Evolutionary conservation across 805 yeast species (phyloP), one percentile per base, ranked within the genome.

Genomic region (Candida bentonensis): DNA sequence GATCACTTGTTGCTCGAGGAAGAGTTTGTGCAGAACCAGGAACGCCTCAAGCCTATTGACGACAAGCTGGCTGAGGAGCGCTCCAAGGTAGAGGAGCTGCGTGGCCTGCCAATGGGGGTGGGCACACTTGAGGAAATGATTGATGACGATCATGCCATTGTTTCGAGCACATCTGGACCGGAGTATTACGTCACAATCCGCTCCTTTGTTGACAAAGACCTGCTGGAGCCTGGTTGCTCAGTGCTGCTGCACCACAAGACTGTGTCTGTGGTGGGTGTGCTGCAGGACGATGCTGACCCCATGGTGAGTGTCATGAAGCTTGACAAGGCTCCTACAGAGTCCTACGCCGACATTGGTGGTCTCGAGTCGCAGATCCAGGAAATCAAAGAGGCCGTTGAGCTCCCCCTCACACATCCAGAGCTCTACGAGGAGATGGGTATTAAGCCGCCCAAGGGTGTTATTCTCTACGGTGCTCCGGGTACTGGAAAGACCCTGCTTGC

Each of bases 131-230:
- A 92, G 61, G 98, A 92, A 67, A 85, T 92, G 49, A 85, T 92
- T 53, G 98, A 92, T 60, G 98, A 92, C 63, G 98, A 92, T 61
- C 98, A 92, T 64, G 98, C 98, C 17, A 92, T 92, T 68, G 96
- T 92, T 40, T 86, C 96, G 41, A 79, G 94, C 44, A 79, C 94
- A 4, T 86, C 95, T 11, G 96, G 97, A 21, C 95, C 97, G 4
- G 98, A 92, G 65, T 92, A 88, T 64, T 92, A 92, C 60, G 98
- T 92, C 27, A 82, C 95, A 3, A 92, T 92, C 53, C 69, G 94
- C 65, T 85, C 96, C 9, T 92, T 92, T 70, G 98, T 92, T 15
- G 98, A 92, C 64, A 92, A 92, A 65, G 96, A 92, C 46, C 68
- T 89, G 48, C 68, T 92, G 50, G 97, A 92, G 63, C 98, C 97